A percentile compares a stretch with the other conserved stretches of the same genome.
phyloP scores from a whole-genome alignment of 1,139 yeast species.

The Kodamaea sp. region DNA sequence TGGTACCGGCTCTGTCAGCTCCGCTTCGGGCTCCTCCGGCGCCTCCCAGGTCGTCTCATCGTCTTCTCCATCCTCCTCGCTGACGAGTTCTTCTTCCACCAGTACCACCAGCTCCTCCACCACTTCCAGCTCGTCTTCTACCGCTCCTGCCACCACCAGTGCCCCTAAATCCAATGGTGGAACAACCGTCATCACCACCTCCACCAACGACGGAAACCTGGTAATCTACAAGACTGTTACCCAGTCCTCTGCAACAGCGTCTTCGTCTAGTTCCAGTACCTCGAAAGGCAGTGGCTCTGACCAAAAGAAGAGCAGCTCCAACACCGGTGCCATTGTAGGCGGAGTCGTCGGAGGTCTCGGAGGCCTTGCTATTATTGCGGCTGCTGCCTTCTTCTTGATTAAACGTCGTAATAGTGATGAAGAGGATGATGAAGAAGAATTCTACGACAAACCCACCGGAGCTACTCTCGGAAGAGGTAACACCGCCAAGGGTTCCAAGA shows the following conservation, averaged over 20 bases:
- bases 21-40: constrained; percentile 6
- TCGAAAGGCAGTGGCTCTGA: neutral
- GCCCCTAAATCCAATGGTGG: constrained; percentile 1
- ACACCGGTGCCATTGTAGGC: constrained; percentile 63
- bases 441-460: constrained; percentile 39
- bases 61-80: constrained; percentile 7
- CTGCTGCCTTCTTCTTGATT: constrained; percentile 46
- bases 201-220: constrained; percentile 11
- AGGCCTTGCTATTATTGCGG: constrained; percentile 47
- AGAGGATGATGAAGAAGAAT: constrained; percentile 51
- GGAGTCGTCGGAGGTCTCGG: constrained; percentile 69
- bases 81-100: constrained; percentile 18
- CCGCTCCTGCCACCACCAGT: constrained; percentile 4
- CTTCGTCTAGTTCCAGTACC: constrained; percentile 7
- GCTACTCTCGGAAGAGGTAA: constrained; percentile 28
- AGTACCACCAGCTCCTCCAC: constrained; percentile 17
- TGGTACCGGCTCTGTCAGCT: constrained; percentile 24
- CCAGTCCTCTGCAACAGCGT: constrained; percentile 11
- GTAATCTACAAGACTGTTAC: constrained; percentile 19
- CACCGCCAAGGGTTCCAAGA: constrained; percentile 29
- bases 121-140: constrained; percentile 4
- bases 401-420: constrained; percentile 39
- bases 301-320: constrained; percentile 16
- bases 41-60: constrained; percentile 9
- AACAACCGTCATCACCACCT: constrained; percentile 9